phyloP scores from a whole-genome alignment of 805 yeast genomes.

The Saccharomycopsis schoenii region DNA sequence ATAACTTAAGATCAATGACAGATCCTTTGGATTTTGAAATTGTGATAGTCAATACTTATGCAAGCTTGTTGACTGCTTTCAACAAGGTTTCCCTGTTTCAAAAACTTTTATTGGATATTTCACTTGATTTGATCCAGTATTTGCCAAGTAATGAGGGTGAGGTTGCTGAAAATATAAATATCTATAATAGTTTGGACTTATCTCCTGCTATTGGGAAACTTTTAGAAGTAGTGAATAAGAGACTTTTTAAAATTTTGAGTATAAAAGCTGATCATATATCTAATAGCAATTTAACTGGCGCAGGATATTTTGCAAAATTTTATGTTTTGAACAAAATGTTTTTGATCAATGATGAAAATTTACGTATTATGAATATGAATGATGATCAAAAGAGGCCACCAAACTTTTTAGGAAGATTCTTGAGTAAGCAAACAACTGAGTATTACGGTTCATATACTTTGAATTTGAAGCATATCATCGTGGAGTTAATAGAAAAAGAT shows the following conservation, averaged over 20 bases:
- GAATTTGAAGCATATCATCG: slow-evolving; percentile 8
- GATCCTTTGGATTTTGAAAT: slow-evolving; percentile 60
- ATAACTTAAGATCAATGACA: slow-evolving; percentile 50
- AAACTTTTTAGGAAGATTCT: slow-evolving; percentile 12
- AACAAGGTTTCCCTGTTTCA: slow-evolving; percentile 71
- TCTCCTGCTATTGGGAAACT: slow-evolving; percentile 55
- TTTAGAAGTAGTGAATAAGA: slow-evolving; percentile 59
- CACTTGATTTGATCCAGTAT: slow-evolving; percentile 37
- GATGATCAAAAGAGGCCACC: slow-evolving; percentile 2
- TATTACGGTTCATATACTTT: slow-evolving; percentile 12
- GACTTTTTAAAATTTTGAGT: slow-evolving; percentile 68
- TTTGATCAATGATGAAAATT: slow-evolving; percentile 71
- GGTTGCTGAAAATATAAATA: slow-evolving; percentile 19
- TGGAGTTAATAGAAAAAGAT: slow-evolving; percentile 46
- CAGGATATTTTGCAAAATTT: slow-evolving; percentile 55
- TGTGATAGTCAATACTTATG: slow-evolving; percentile 52
- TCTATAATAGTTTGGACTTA: slow-evolving; percentile 52
- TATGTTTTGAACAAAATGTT: slow-evolving; percentile 61
- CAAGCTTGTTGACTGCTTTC: slow-evolving; percentile 60
- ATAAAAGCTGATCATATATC: slow-evolving; percentile 59
- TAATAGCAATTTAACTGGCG: slow-evolving; percentile 40
- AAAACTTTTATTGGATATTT: slow-evolving; percentile 63
- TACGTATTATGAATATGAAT: slow-evolving; percentile 23
- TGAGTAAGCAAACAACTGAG: slow-evolving; percentile 12
- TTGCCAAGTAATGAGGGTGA: slow-evolving; percentile 19